A percentile compares a stretch with the other conserved stretches of the same genome.
Conservation (phyloP, 345 rosid genomes). For the Camelina laxa region DNA sequence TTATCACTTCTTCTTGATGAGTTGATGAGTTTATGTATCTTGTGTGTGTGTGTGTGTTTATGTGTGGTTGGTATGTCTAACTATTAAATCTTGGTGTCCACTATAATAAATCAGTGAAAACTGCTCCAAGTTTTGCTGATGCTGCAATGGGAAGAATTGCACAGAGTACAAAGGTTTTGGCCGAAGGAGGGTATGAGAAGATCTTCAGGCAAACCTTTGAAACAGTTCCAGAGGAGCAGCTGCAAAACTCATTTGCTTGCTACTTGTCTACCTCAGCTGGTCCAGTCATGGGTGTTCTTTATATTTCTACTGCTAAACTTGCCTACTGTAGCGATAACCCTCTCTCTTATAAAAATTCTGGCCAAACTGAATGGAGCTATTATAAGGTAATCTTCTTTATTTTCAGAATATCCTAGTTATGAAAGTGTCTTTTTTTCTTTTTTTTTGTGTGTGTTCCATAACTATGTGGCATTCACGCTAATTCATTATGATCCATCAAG, state of each 20-base stretch:
- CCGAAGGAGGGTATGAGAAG: slow-evolving; percentile 82
- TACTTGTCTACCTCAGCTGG: slow-evolving; percentile 83
- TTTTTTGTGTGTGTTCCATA: not conserved
- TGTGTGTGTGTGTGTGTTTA: not conserved
- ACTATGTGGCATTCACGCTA: not conserved
- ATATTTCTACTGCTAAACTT: slow-evolving; percentile 68
- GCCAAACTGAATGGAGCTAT: slow-evolving; percentile 73
- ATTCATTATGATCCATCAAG: not conserved
- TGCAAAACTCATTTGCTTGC: slow-evolving; percentile 63
- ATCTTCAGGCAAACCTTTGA: slow-evolving; percentile 72
- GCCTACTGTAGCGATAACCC: slow-evolving; percentile 76
- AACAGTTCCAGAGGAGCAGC: slow-evolving; percentile 67
- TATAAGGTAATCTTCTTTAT: slow-evolving; percentile 56
- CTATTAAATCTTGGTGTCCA: too few species aligned
- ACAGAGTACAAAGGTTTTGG: slow-evolving; percentile 72
- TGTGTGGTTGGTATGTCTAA: too few species aligned
- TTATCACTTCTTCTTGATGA: not conserved
- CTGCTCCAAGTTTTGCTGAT: slow-evolving; percentile 74
- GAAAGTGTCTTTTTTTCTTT: not conserved
- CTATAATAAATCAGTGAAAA: slow-evolving; percentile 50
- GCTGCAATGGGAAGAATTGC: slow-evolving; percentile 87
- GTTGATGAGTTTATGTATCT: not conserved
- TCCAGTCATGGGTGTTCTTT: slow-evolving; percentile 78
- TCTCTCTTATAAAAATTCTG: slow-evolving; percentile 61
- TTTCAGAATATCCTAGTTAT: not conserved